A percentile compares a stretch with the other conserved stretches of the same genome.
phyloP scores from a whole-genome alignment of 2,329 filamentous ascomycete genomes.

The Cladophialophora yegresii region DNA sequence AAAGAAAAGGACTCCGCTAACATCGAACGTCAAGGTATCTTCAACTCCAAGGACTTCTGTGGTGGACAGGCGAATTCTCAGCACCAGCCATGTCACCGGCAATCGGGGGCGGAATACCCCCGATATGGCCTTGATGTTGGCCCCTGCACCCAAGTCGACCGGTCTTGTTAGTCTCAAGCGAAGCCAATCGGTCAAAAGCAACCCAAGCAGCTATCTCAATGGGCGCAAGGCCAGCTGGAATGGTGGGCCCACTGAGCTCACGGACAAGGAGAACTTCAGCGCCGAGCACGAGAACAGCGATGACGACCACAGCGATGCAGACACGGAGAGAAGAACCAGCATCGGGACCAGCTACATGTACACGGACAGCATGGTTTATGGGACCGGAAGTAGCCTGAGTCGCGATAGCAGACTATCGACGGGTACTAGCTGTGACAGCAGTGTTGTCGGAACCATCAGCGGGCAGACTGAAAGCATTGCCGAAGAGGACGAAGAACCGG shows the following conservation, averaged over 20 bases:
- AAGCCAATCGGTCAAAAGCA: conserved; percentile 74
- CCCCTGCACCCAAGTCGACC: conserved; percentile 39
- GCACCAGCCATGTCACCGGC: conserved; percentile 83
- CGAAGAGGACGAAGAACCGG: conserved; percentile 39
- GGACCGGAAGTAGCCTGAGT: conserved; percentile 46
- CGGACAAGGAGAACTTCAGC: conserved; percentile 66
- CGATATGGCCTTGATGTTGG: conserved; percentile 41
- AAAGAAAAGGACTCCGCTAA: conserved; percentile 55
- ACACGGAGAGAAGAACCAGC: conserved; percentile 51
- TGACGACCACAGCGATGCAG: conserved; percentile 53
- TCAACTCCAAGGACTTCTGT: conserved; percentile 49
- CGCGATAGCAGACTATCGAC: conserved; percentile 37
- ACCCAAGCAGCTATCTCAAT: conserved; percentile 50
- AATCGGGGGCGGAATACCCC: conserved; percentile 57
- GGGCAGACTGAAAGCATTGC: conserved; percentile 38
- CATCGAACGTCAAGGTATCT: conserved; percentile 44
- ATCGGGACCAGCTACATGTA: conserved; percentile 40
- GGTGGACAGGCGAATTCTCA: conserved; percentile 76
- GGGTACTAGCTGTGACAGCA: conserved; percentile 45
- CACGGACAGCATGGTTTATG: conserved; percentile 47
- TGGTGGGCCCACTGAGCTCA: conserved; percentile 44
- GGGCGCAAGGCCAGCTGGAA: conserved; percentile 72
- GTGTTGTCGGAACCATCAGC: conserved; percentile 42
- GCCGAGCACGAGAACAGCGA: conserved; percentile 54
- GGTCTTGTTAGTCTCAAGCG: conserved; percentile 65